Evolutionary conservation across 2,329 filamentous ascomycete species (phyloP).

Genomic region (Diaporthe capsici): DNA sequence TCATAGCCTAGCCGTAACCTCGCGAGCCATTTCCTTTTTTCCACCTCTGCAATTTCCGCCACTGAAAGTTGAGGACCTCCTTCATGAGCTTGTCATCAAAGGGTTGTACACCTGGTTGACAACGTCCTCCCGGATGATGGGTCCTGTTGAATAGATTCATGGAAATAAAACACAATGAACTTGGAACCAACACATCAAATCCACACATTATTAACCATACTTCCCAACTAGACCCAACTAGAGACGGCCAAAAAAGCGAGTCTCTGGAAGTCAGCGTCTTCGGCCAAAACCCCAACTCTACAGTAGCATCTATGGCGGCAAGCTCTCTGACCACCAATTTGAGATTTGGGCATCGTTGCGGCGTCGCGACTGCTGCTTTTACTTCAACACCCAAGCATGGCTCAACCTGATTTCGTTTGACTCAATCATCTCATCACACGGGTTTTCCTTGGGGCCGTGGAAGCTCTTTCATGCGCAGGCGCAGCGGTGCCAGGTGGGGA

Average conservation of each 20-base stretch:
- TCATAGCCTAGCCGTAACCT: background rate
- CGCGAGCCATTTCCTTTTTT: background rate
- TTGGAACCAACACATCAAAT: background rate
- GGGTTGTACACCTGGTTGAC: background rate
- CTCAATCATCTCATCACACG: background rate
- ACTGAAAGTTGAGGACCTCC: background rate
- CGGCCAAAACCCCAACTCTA: background rate
- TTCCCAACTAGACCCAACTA: background rate
- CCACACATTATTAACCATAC: no score
- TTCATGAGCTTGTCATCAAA: background rate
- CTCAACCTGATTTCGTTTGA: background rate
- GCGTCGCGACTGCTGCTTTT: background rate
- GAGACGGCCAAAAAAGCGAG: background rate
- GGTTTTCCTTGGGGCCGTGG: background rate
- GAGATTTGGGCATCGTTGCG: background rate
- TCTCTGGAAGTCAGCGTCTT: background rate
- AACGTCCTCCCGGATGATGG: background rate
- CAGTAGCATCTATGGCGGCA: background rate
- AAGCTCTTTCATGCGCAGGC: background rate
- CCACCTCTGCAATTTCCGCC: background rate
- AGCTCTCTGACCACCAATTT: no score
- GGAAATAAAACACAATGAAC: background rate
- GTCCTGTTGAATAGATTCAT: background rate
- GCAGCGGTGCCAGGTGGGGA: background rate
- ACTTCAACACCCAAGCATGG: background rate